phyloP scores from a whole-genome alignment of 2,329 filamentous ascomycete species.

The Botryotinia narcissicola region DNA sequence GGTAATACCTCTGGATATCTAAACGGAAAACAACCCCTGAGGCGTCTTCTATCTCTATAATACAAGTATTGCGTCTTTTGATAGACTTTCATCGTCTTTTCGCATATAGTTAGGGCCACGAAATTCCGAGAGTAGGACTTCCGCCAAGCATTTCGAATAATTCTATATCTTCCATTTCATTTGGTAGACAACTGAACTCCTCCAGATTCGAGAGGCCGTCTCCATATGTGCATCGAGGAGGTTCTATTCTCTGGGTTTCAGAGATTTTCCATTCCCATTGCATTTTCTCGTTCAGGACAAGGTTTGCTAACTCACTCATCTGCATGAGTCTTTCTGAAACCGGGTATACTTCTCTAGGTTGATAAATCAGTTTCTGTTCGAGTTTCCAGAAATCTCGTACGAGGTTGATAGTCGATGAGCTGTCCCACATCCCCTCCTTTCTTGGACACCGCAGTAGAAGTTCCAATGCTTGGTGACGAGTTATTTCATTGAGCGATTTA shows the following conservation, averaged over 20 bases:
- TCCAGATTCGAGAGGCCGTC: background rate
- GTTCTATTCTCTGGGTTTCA: background rate
- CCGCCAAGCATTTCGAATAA: background rate
- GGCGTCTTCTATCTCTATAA: background rate
- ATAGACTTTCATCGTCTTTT: background rate
- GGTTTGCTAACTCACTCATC: constrained; percentile 17
- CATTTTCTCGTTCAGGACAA: constrained; percentile 19
- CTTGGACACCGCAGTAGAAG: constrained; percentile 31
- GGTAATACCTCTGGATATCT: background rate
- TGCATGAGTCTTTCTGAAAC: background rate
- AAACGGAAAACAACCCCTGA: background rate
- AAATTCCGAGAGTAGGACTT: background rate
- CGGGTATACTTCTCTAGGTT: background rate
- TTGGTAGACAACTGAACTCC: background rate
- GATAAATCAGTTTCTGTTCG: constrained; percentile 20
- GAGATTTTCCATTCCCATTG: constrained; percentile 21
- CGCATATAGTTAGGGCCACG: background rate
- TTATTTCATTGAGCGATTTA: constrained; percentile 23
- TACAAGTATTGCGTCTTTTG: background rate
- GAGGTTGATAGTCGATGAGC: constrained; percentile 24
- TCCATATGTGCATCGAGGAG: background rate
- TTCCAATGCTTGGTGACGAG: constrained; percentile 30
- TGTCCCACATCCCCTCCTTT: constrained; percentile 39
- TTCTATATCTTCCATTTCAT: background rate
- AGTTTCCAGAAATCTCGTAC: constrained; percentile 32